Base-by-base conservation (phyloP, 768 basidiomycete genomes). In the Termitomyces sp. region DNA sequence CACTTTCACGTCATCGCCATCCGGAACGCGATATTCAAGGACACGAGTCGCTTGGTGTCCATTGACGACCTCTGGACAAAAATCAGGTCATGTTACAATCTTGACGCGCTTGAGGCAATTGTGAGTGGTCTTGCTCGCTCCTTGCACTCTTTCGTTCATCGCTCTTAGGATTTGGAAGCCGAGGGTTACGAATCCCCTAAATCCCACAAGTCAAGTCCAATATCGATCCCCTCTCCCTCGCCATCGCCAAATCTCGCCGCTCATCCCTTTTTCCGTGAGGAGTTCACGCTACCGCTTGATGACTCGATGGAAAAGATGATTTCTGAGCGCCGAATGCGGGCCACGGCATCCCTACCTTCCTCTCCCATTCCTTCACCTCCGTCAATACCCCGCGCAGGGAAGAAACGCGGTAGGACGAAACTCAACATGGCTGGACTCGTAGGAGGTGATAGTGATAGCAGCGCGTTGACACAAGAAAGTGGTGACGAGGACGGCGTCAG, bases 1-100 rank as follows among this genome's bases (percentile, higher is more conserved):
- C 83, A 91, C 72, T 92, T 93, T 72, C 88, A 93, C 66, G 75
- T 89, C 68, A 76, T 94, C 56, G 80, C 83, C 58, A 87, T 94
- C 50, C 84, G 85, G 57, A 85, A 81, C 63, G 75, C 81, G 47
- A 90, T 94, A 59, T 73, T 79, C 65, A 83, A 83, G 66, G 87
- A 91, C 64, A 90, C 89, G 0, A 85, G 84, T 49, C 78, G 75
- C 11, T 58, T 76, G 58, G 78, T 94, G 41, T 70, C 79, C 36
- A 68, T 84, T 7, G 82, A 87, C 24, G 82, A 79, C 33, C 78
- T 94, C 40, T 94, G 91, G 92, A 71, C 76, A 57, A 94, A 94
- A 71, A 72, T 92, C 47, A 73, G 75, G 56, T 74, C 70, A 2
- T 88, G 84, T 64, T 94, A 92, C 62, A 82, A 92, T 67, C 74